These are phyloP conservation scores for Acrocalymma vagum DNA, from an alignment of 2,329 filamentous ascomycete species.

Conservation along the genomic window DNA sequence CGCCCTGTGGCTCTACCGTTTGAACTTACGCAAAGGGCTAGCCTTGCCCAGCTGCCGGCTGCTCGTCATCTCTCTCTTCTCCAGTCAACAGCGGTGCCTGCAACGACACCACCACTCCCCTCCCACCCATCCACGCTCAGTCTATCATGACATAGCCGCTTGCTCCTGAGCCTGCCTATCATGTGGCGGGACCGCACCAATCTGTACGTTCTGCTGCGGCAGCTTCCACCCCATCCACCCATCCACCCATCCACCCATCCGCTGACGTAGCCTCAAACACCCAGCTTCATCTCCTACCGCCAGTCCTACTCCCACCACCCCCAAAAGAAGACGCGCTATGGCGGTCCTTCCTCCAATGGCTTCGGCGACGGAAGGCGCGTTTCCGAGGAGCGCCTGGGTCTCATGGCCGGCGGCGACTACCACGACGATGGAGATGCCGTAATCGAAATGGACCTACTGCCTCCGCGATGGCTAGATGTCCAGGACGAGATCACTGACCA, in stretches of 20 bases:
- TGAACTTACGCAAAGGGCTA: no score
- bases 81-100: no score
- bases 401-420: slow-evolving; percentile 82
- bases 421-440: slow-evolving; percentile 90
- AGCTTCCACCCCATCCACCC: no score
- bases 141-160: slow-evolving; percentile 41
- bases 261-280: slow-evolving; percentile 48
- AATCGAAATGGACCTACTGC: slow-evolving; percentile 97
- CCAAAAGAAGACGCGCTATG: slow-evolving; percentile 77
- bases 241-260: no score
- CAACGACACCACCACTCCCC: slow-evolving; percentile 6
- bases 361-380: slow-evolving; percentile 54
- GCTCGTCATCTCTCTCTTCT: no score
- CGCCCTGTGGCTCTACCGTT: no score
- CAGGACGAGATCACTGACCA: slow-evolving; percentile 92
- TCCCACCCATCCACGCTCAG: slow-evolving; percentile 7
- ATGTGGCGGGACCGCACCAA: slow-evolving; percentile 99
- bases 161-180: slow-evolving; percentile 47
- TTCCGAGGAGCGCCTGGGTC: slow-evolving; percentile 76
- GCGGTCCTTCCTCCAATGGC: slow-evolving; percentile 63
- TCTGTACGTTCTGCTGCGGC: slow-evolving; percentile 74
- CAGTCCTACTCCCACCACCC: slow-evolving; percentile 98
- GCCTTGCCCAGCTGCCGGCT: no score
- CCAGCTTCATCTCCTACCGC: slow-evolving; percentile 96
- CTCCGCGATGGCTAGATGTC: slow-evolving; percentile 93